These are phyloP conservation scores for Candida silvicultrix DNA, from an alignment of 805 yeast genomes.

Conservation along the genomic window DNA sequence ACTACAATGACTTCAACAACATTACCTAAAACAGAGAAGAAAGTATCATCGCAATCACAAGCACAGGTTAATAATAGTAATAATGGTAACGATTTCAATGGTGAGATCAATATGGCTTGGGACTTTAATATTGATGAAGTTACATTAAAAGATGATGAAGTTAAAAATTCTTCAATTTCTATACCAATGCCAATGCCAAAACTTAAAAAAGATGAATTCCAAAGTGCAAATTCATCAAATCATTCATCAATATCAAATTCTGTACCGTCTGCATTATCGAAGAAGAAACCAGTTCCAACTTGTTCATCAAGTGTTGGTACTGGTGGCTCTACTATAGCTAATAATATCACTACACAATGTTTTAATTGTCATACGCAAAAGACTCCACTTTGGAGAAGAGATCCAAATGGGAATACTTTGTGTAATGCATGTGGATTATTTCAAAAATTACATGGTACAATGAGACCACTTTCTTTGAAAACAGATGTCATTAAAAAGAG, in stretches of 20 bases:
- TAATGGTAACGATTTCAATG: constrained; percentile 18
- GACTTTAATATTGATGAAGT: constrained; percentile 27
- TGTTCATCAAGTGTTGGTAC: constrained; percentile 6
- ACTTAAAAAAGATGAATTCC: constrained; percentile 1
- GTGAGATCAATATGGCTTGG: constrained; percentile 35
- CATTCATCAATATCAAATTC: constrained; percentile 10
- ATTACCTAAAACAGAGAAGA: background rate
- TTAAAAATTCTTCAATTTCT: too few species aligned
- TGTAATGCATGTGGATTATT: constrained; percentile 96
- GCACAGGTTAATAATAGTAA: constrained; percentile 5
- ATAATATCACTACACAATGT: constrained; percentile 39
- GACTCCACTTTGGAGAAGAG: constrained; percentile 92
- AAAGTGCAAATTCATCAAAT: constrained; percentile 4
- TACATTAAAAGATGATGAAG: background rate
- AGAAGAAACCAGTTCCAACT: constrained; percentile 15
- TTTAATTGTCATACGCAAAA: constrained; percentile 85
- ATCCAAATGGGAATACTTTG: constrained; percentile 82
- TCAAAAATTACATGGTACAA: constrained; percentile 86
- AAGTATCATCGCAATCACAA: background rate
- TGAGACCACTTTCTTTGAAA: constrained; percentile 80
- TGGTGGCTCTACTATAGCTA: too few species aligned
- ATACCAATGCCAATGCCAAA: background rate
- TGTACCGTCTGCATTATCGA: constrained; percentile 12
- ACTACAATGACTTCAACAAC: constrained; percentile 7
- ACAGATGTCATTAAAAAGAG: constrained; percentile 90